A percentile compares a stretch with the other conserved stretches of the same genome.
These are phyloP conservation scores for Rhododendron ferrugineum DNA, from an alignment of 148 eudicot genomes.

Conservation along the genomic window DNA sequence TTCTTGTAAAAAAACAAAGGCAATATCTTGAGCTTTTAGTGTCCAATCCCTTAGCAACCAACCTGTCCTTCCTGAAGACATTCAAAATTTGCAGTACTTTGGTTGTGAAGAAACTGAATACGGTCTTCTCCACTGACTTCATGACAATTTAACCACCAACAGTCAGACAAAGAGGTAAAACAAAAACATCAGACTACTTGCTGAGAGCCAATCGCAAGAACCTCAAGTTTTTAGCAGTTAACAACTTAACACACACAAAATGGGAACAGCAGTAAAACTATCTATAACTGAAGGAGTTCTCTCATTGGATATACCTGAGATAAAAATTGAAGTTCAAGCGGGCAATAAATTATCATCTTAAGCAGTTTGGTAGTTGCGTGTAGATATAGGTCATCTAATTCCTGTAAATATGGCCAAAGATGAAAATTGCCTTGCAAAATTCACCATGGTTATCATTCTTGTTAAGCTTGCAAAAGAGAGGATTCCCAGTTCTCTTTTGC, in stretches of 20 bases:
- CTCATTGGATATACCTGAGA: not conserved
- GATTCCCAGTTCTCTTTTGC: not conserved
- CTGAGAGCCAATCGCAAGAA: not conserved
- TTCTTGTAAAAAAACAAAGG: not conserved
- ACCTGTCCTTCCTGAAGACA: conserved; percentile 66
- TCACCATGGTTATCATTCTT: not conserved
- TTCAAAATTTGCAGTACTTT: conserved; percentile 77
- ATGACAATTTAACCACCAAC: conserved; percentile 15
- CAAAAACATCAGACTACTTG: not conserved
- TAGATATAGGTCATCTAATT: not conserved
- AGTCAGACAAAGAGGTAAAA: not conserved
- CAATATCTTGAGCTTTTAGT: not conserved
- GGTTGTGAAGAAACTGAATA: conserved; percentile 66
- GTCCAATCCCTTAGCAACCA: not conserved
- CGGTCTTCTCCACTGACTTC: conserved; percentile 71
- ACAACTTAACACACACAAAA: not conserved
- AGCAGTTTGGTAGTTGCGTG: not conserved
- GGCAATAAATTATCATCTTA: not conserved
- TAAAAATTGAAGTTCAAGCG: not conserved
- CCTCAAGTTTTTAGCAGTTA: not conserved
- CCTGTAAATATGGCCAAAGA: not conserved
- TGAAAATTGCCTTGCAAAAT: not conserved
- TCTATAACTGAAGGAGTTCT: not conserved
- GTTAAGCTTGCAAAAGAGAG: not conserved
- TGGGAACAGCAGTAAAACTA: not conserved